A percentile compares a stretch with the other conserved stretches of the same genome.
Conservation (phyloP, 1,284 basidiomycete genomes). For the Wallemia ichthyophaga region DNA sequence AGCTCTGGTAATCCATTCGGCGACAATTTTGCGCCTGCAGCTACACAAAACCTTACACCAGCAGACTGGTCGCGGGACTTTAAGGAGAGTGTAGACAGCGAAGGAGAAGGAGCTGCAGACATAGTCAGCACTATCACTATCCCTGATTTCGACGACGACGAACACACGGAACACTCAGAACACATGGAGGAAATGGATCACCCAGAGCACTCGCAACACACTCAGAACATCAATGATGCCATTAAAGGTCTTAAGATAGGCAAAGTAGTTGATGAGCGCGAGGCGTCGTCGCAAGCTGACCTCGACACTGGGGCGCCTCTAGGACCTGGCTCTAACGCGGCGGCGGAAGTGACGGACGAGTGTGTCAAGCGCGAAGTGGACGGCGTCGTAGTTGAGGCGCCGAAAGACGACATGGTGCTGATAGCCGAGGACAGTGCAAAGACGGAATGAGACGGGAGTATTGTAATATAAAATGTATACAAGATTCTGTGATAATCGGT, state of each 20-base stretch:
- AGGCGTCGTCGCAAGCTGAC: not conserved
- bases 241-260: not conserved
- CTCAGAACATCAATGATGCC: not conserved
- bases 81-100: not conserved
- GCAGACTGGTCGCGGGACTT: not conserved
- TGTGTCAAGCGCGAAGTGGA: not conserved
- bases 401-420: not conserved
- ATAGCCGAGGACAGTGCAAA: not conserved
- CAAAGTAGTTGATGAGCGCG: not conserved
- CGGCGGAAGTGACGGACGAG: not conserved
- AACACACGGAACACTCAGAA: not conserved
- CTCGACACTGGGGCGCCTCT: not conserved
- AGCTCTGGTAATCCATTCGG: not conserved
- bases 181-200: too few relatives aligned
- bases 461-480: too few relatives aligned
- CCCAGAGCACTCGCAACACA: not conserved
- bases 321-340: not conserved
- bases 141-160: not conserved
- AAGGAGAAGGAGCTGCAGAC: not conserved
- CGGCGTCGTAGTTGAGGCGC: not conserved
- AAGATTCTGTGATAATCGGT: too few relatives aligned
- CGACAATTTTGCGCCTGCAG: constrained; percentile 1
- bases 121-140: not conserved
- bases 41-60: not conserved
- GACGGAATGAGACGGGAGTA: too few relatives aligned